These are phyloP conservation scores for Candida pini DNA, from an alignment of 805 yeast genomes.

Conservation along the genomic window DNA sequence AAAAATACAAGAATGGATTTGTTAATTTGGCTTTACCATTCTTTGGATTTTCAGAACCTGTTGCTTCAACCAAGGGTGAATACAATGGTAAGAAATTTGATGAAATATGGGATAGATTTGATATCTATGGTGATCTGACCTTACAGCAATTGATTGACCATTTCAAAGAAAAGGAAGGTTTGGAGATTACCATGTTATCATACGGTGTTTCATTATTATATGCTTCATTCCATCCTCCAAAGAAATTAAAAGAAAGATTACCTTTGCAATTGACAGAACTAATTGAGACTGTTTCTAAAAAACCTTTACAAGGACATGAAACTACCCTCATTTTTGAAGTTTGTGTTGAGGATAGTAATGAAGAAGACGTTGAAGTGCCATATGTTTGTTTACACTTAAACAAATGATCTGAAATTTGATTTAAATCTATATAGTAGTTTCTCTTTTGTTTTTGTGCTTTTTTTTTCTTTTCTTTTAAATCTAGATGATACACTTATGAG, in stretches of 20 bases:
- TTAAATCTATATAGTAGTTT: not conserved
- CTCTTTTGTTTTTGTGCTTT: not conserved
- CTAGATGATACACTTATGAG: not conserved
- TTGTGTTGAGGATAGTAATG: conserved; percentile 86
- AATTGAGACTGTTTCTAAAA: conserved; percentile 80
- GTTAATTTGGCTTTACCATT: conserved; percentile 90
- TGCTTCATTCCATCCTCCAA: conserved; percentile 91
- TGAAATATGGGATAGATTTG: conserved; percentile 93
- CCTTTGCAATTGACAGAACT: conserved; percentile 63
- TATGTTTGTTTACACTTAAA: conserved; percentile 60
- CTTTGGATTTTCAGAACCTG: conserved; percentile 95
- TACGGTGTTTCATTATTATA: conserved; percentile 84
- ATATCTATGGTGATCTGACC: conserved; percentile 69
- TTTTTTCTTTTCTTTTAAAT: not conserved
- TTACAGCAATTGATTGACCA: conserved; percentile 66
- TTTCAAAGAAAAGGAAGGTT: conserved; percentile 77
- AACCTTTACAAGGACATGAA: conserved; percentile 67
- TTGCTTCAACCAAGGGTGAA: conserved; percentile 75
- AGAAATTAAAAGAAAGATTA: conserved; percentile 77
- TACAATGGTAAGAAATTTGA: conserved; percentile 79
- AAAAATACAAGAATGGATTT: conserved; percentile 88
- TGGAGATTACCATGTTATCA: conserved; percentile 86
- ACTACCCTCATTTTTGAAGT: conserved; percentile 81
- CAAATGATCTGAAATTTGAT: too few species aligned
- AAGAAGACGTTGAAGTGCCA: conserved; percentile 96